Evolutionary conservation across 1,284 basidiomycete species (phyloP), one percentile per base, ranked within the genome.

Genomic region (Ceratobasidium sp.): DNA sequence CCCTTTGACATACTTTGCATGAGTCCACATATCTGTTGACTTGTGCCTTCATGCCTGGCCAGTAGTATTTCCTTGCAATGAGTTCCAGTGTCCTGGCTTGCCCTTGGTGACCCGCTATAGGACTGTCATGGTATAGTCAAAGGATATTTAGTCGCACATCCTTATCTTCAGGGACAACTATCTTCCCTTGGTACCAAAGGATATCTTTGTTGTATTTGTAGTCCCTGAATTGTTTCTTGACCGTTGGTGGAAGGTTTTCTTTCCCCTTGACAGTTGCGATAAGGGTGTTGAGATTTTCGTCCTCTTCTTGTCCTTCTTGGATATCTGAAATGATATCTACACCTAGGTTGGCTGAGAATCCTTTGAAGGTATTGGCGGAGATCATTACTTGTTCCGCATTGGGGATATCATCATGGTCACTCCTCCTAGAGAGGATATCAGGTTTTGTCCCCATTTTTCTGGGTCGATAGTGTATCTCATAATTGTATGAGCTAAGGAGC

Each of bases 101-200:
- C n/a, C n/a, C n/a, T n/a, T n/a, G n/a, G n/a, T n/a, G n/a, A n/a
- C n/a, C n/a, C n/a, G n/a, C n/a, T n/a, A n/a, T n/a, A n/a, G n/a
- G n/a, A n/a, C n/a, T n/a, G n/a, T n/a, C n/a, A n/a, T n/a, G n/a
- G n/a, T n/a, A n/a, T n/a, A n/a, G n/a, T n/a, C n/a, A n/a, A n/a
- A n/a, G 76, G 3, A 50, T 42, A n/a, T n/a, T n/a, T n/a, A 38
- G 15, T 13, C 34, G n/a, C 1, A 55, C 6, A 1, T 13, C 29
- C 5, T 55, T 55, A 32, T 6, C n/a, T 3, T 55, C 17, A 1
- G 32, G 53, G 12, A 55, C 53, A 3, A 17, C 3, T 13, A 55
- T 32, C 1, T 3, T 12, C n/a, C 34, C 29, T 1, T 55, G 7
- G 10, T 55, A 38, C 2, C 17, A 32, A 1, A 53, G 52, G 22